Conservation (phyloP, 352 stramenopile species). For the Pythium chondricola region DNA sequence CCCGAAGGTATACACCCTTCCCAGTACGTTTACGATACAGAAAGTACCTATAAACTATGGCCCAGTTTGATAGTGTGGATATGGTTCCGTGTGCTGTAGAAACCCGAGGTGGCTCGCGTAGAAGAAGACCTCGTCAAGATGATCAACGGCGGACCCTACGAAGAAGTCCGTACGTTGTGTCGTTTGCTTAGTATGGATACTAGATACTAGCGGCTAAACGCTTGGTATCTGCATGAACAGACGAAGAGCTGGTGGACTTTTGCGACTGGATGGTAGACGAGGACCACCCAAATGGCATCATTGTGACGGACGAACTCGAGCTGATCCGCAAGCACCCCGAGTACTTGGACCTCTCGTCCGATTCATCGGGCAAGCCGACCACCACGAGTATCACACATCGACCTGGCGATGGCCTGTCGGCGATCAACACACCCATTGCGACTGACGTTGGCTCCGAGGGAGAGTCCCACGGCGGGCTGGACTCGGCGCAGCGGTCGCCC, state of each 20-base stretch:
- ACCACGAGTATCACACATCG: slow-evolving; percentile 22
- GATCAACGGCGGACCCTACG: slow-evolving; percentile 58
- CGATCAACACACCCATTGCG: slow-evolving; percentile 60
- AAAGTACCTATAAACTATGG: not conserved
- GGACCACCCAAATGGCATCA: slow-evolving; percentile 59
- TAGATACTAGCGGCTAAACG: not conserved
- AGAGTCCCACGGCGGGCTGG: slow-evolving; percentile 48
- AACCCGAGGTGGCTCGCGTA: slow-evolving; percentile 74
- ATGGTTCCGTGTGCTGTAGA: slow-evolving; percentile 24
- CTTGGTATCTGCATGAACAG: slow-evolving; percentile 8
- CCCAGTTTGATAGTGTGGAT: not conserved
- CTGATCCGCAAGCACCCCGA: slow-evolving; percentile 77
- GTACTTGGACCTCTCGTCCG: slow-evolving; percentile 60
- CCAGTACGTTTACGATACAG: slow-evolving; percentile 34
- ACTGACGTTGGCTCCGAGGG: slow-evolving; percentile 63
- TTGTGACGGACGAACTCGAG: slow-evolving; percentile 76
- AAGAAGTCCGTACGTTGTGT: slow-evolving; percentile 59
- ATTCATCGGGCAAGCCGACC: slow-evolving; percentile 29
- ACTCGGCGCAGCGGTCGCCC: slow-evolving; percentile 63
- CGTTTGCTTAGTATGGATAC: no score
- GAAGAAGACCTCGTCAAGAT: slow-evolving; percentile 83
- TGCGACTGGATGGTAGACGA: slow-evolving; percentile 85
- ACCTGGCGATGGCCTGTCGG: slow-evolving; percentile 33
- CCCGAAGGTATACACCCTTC: slow-evolving; percentile 74
- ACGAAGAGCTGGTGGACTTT: slow-evolving; percentile 83